phyloP scores from a whole-genome alignment of 352 stramenopile genomes.

The Pythium pectinolyticum region DNA sequence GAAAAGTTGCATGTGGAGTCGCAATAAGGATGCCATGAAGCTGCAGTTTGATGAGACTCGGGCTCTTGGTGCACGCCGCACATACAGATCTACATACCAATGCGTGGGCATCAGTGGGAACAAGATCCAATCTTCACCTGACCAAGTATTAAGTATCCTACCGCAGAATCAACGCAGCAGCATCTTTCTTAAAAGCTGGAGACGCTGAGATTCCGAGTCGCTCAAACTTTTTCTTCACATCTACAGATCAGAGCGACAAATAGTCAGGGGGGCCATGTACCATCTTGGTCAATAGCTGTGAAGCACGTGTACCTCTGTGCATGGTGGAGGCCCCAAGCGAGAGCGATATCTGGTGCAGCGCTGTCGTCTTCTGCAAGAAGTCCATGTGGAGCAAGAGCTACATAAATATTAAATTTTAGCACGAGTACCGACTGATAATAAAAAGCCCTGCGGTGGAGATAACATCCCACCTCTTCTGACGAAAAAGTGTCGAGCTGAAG shows the following conservation, averaged over 20 bases:
- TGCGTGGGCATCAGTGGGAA: neutral
- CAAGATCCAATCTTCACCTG: neutral
- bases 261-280: no score
- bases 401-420: neutral
- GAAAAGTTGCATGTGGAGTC: neutral
- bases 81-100: slow-evolving; percentile 16
- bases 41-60: slow-evolving; percentile 15
- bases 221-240: slow-evolving; percentile 63
- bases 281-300: no score
- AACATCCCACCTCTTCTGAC: slow-evolving; percentile 48
- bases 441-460: no score
- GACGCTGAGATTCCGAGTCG: slow-evolving; percentile 50
- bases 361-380: slow-evolving; percentile 40
- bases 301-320: slow-evolving; percentile 40
- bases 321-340: slow-evolving; percentile 51
- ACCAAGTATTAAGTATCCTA: slow-evolving; percentile 16
- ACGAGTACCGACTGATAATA: no score
- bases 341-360: slow-evolving; percentile 41
- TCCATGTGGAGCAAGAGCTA: slow-evolving; percentile 53
- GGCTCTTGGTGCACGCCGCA: slow-evolving; percentile 7
- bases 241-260: slow-evolving; percentile 20
- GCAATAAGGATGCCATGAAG: slow-evolving; percentile 21
- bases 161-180: slow-evolving; percentile 35
- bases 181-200: slow-evolving; percentile 40
- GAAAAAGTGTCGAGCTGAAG: slow-evolving; percentile 59